These are phyloP conservation scores for Collybia nuda DNA, from an alignment of 768 basidiomycete genomes.

Conservation along the genomic window DNA sequence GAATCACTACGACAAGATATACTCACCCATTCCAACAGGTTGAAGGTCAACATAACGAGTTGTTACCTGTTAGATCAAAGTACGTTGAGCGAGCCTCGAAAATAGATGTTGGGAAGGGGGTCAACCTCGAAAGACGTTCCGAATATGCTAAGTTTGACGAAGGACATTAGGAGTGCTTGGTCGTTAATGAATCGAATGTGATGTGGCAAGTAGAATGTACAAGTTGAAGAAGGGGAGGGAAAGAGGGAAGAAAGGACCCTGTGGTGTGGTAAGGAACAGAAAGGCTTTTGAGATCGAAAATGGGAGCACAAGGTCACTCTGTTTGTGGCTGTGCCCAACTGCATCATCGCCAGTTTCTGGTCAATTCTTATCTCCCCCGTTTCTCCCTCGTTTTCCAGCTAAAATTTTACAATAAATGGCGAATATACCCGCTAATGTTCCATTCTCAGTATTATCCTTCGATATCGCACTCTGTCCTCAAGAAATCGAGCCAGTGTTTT, in stretches of 20 bases:
- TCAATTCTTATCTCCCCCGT: too few relatives aligned
- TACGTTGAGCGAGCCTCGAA: conserved; percentile 13
- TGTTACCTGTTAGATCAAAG: conserved; percentile 65
- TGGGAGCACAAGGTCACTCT: too few relatives aligned
- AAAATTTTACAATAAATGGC: too few relatives aligned
- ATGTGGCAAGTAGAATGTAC: background rate
- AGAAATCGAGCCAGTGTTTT: too few relatives aligned
- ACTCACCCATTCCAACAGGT: conserved; percentile 97
- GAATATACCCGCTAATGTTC: too few relatives aligned
- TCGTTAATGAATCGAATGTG: conserved; percentile 1
- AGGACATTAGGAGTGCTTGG: conserved; percentile 61
- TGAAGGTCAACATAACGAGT: conserved; percentile 99
- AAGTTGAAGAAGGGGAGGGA: conserved; percentile 10
- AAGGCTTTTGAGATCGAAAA: too few relatives aligned
- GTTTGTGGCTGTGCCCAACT: too few relatives aligned
- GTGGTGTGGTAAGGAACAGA: background rate
- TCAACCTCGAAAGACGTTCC: conserved; percentile 94
- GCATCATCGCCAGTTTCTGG: too few relatives aligned
- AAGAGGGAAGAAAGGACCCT: conserved; percentile 9
- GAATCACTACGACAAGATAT: background rate
- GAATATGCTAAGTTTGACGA: conserved; percentile 98
- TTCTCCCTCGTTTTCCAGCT: too few relatives aligned
- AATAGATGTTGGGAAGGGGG: conserved; percentile 10
- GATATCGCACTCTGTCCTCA: too few relatives aligned
- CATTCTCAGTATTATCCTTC: too few relatives aligned